These are phyloP conservation scores for Pseudoturritis turrita DNA, from an alignment of 345 rosid species.

Conservation along the genomic window DNA sequence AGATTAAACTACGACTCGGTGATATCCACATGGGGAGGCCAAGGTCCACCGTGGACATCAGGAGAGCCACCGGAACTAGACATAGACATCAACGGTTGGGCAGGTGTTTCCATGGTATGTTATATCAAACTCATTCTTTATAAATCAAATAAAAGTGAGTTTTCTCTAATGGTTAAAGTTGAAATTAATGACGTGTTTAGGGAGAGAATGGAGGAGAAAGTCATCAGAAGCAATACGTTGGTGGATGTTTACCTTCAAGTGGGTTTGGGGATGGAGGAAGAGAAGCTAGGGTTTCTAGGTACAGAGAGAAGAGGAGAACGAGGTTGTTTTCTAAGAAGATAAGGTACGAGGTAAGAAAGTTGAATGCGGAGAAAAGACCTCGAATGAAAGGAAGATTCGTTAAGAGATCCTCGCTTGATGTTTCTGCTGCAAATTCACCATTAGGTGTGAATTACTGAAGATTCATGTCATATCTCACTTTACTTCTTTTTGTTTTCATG, in stretches of 20 bases:
- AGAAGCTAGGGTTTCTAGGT: slow-evolving; percentile 83
- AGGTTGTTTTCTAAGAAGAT: slow-evolving; percentile 94
- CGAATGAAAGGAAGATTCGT: slow-evolving; percentile 98
- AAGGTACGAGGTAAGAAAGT: slow-evolving; percentile 88
- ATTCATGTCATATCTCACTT: slow-evolving; percentile 10
- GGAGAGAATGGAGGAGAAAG: not conserved
- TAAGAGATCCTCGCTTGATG: slow-evolving; percentile 52
- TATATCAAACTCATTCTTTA: not conserved
- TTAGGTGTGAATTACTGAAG: slow-evolving; percentile 18
- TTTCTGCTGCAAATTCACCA: slow-evolving; percentile 19
- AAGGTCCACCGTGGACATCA: slow-evolving; percentile 70
- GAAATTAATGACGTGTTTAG: not conserved
- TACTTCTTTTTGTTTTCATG: not conserved
- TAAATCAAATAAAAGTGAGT: not conserved
- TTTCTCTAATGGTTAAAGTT: not conserved
- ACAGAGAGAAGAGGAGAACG: slow-evolving; percentile 80
- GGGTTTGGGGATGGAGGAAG: slow-evolving; percentile 53
- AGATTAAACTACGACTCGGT: slow-evolving; percentile 67
- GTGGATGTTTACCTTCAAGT: slow-evolving; percentile 13
- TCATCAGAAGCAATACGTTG: slow-evolving; percentile 4
- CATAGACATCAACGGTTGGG: slow-evolving; percentile 47
- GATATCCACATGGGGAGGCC: slow-evolving; percentile 64
- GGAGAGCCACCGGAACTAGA: slow-evolving; percentile 61
- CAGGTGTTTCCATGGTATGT: slow-evolving; percentile 51
- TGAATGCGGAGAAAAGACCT: slow-evolving; percentile 96